Evolutionary conservation across 768 basidiomycete species (phyloP).

Genomic region (Termitomyces eurrhizus): DNA sequence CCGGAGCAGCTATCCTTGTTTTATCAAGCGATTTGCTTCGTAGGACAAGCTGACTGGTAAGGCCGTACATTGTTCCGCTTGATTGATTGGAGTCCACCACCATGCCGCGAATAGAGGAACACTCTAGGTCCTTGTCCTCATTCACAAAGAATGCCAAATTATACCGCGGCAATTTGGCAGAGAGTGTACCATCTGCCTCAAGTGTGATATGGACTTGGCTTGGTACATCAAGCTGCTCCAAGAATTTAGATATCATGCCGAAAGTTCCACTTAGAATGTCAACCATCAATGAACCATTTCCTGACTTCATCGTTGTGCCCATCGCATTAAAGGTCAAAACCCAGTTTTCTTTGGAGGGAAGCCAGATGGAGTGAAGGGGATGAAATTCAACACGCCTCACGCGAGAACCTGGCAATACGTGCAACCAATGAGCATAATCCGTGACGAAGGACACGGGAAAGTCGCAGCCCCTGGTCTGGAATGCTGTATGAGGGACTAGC

Average conservation of each 20-base stretch:
- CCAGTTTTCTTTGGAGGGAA: constrained; percentile 9
- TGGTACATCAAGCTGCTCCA: neutral
- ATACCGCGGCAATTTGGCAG: neutral
- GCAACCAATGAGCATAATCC: constrained; percentile 31
- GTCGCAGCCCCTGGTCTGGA: constrained; percentile 17
- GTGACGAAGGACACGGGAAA: constrained; percentile 26
- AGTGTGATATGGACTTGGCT: neutral
- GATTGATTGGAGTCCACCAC: neutral
- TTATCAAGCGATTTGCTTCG: neutral
- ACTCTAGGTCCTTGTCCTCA: neutral
- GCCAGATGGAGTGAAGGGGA: constrained; percentile 25
- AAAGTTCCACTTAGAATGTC: neutral
- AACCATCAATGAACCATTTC: neutral
- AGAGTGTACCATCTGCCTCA: neutral
- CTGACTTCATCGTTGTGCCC: neutral
- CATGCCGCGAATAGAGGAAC: neutral
- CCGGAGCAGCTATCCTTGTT: neutral
- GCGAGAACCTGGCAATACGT: constrained; percentile 9
- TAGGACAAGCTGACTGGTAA: neutral
- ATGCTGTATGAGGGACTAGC: constrained; percentile 27
- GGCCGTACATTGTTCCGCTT: neutral
- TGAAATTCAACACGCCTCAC: constrained; percentile 27
- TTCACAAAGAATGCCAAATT: neutral
- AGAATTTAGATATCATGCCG: neutral
- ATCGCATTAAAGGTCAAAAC: constrained; percentile 31